Base-by-base conservation (phyloP, 441 rosid genomes). In the Raphanus hybrid region DNA sequence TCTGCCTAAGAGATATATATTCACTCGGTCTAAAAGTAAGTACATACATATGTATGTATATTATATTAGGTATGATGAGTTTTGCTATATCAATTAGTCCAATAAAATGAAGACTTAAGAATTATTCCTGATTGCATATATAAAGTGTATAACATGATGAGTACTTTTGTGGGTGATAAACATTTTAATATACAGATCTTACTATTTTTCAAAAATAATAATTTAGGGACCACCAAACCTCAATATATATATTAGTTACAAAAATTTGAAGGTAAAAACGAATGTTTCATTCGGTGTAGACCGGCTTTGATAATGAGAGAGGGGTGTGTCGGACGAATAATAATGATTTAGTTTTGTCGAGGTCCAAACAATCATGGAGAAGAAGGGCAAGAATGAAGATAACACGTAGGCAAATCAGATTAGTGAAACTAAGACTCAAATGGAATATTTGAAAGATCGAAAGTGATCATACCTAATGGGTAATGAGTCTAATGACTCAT, bases 351-450 rank as follows among this genome's bases (percentile, higher is more conserved):
- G 26, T 4, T 39, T 63, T 68, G 67, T 61, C 48, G 26, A 71
- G 70, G 78, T 61, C 77, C 77, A 59, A 50, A 23, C 69, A 61
- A 67, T 54, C 14, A 64, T 67, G 80, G 62, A 45, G 76, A 23
- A 58, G 9, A 43, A 69, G 5, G 64, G 71, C 68, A 78, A 57
- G 8, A 64, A 69, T 5, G 5, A 41, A 65, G 14, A 69, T 45
- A 71, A 64, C 82, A 79, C 59, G 63, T 67, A 54, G 58, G 10
- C 58, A 69, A 15, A 60, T 74, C 67, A 54, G 4, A 32, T 55
- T 74, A 65, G 69, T 52, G 61, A 54, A 54, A 6, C 18, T 54
- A 50, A 52, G 15, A 52, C 64, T 69, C 14, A 39, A 27, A 55
- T 8, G n/a, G 66, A 16, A 64, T 23, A 29, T 57, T 37, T 59